These are phyloP conservation scores for Combretum micranthum DNA, from an alignment of 345 rosid species.

Conservation along the genomic window DNA sequence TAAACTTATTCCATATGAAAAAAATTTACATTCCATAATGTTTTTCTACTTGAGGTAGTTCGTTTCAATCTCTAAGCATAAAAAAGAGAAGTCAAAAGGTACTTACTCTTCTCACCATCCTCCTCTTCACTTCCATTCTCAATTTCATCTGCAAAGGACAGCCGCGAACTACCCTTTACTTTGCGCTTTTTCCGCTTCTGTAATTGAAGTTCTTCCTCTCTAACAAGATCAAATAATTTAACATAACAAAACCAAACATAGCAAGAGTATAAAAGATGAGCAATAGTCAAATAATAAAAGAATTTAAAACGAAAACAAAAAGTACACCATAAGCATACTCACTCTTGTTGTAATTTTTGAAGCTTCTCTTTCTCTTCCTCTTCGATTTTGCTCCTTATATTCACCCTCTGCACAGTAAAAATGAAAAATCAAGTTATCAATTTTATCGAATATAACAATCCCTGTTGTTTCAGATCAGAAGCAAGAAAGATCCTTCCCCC, in stretches of 20 bases:
- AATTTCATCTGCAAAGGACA: conserved; percentile 82
- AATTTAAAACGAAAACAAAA: neutral
- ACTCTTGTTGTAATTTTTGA: conserved; percentile 90
- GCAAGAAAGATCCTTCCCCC: too few species aligned
- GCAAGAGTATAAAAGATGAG: neutral
- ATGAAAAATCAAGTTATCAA: too few species aligned
- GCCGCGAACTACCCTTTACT: conserved; percentile 60
- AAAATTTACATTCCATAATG: too few species aligned
- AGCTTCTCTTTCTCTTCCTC: conserved; percentile 99
- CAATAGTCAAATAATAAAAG: neutral
- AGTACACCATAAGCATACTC: conserved; percentile 14
- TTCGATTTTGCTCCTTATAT: conserved; percentile 81
- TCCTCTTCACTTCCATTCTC: conserved; percentile 81
- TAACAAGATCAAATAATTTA: conserved; percentile 6
- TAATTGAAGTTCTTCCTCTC: conserved; percentile 88
- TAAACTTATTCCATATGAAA: too few species aligned
- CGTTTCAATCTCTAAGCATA: neutral
- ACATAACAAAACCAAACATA: neutral
- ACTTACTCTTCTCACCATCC: conserved; percentile 44
- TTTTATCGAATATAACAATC: too few species aligned
- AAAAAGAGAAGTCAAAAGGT: neutral
- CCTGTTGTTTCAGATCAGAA: too few species aligned
- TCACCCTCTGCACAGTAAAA: conserved; percentile 55
- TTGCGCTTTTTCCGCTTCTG: conserved; percentile 92
- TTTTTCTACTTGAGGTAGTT: neutral